Conservation (phyloP, 805 yeast species). For the Sugiyamaella boreocaroliniensis region DNA sequence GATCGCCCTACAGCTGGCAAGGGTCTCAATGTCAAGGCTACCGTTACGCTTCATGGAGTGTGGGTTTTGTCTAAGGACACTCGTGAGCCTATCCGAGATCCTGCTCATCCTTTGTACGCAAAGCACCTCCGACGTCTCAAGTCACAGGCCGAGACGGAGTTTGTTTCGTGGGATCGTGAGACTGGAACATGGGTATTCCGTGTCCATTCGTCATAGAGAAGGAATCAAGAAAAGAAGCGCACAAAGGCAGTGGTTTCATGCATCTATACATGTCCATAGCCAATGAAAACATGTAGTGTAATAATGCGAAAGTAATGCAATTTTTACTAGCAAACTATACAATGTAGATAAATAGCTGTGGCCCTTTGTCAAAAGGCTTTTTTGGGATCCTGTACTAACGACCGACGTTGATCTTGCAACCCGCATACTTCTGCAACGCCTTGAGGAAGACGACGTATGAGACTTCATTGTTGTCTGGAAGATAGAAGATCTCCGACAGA, state of each 20-base stretch:
- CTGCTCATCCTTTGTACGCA: conserved; percentile 62
- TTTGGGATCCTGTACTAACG: not conserved
- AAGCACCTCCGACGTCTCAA: conserved; percentile 65
- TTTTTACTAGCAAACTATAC: too few relatives aligned
- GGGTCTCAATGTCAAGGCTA: conserved; percentile 74
- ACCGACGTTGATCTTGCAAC: conserved; percentile 84
- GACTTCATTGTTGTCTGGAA: conserved; percentile 73
- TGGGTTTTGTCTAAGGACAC: conserved; percentile 73
- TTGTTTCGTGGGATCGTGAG: conserved; percentile 68
- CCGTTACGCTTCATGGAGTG: conserved; percentile 68
- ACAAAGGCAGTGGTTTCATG: too few relatives aligned
- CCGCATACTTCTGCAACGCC: conserved; percentile 45
- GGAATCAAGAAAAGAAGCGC: too few relatives aligned
- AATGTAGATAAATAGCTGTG: too few relatives aligned
- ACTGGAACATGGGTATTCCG: conserved; percentile 42
- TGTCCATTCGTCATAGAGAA: conserved; percentile 13
- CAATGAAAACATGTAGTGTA: too few relatives aligned
- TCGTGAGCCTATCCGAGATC: conserved; percentile 67
- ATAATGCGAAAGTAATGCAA: too few relatives aligned
- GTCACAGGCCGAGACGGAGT: conserved; percentile 50
- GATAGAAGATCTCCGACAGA: conserved; percentile 85
- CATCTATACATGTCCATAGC: too few relatives aligned
- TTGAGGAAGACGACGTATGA: conserved; percentile 71
- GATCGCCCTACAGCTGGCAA: conserved; percentile 64
- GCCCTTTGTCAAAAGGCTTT: too few relatives aligned